Base-by-base conservation (phyloP, 2,329 filamentous ascomycete genomes). In the Alternaria sp. region DNA sequence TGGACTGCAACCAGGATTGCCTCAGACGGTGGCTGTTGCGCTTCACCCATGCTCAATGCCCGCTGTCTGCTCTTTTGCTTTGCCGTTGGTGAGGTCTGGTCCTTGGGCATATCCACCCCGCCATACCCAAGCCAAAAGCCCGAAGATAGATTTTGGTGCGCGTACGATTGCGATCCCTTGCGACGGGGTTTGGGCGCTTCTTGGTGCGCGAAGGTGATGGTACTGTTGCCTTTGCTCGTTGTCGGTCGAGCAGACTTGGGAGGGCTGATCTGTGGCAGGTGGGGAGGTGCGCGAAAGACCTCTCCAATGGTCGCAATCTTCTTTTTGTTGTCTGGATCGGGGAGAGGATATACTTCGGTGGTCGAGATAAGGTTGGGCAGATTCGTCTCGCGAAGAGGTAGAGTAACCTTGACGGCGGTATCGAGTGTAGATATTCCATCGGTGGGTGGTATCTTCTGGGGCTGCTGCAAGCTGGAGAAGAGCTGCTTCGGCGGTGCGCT, bases 391-490 rank as follows among this genome's bases (percentile, higher is more conserved):
- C 86, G 85, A 10, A 93, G 80, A 11, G 85, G 81, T 30, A 82
- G 68, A 20, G 79, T 79, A 27, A 83, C 75, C 58, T 83, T 79
- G 45, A 81, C 77, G 9, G 79, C 76, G 12, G 78, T 72, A 32
- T 81, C 78, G 14, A 81, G 72, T 7, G 76, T 77, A 22, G 75
- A 71, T 44, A 75, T 57, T 50, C 40, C 74, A n/a, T 75, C 71
- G 27, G 76, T 68, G 2, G 78, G 76, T 16, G 69, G 25, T n/a
- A 75, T 59, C 44, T 82, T 71, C 34, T 80, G 76, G 12, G 82
- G 80, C 56, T 86, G 84, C 66, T 91, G 92, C 51, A 97, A 82
- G 77, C 94, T 97, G 4, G 94, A 97, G 76, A 95, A 97, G 4
- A 97, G 83, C 62, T 94, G 91, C 68, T 89, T 90, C 36, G 91